phyloP scores from a whole-genome alignment of 441 rosid genomes.

The Populus hybrid region DNA sequence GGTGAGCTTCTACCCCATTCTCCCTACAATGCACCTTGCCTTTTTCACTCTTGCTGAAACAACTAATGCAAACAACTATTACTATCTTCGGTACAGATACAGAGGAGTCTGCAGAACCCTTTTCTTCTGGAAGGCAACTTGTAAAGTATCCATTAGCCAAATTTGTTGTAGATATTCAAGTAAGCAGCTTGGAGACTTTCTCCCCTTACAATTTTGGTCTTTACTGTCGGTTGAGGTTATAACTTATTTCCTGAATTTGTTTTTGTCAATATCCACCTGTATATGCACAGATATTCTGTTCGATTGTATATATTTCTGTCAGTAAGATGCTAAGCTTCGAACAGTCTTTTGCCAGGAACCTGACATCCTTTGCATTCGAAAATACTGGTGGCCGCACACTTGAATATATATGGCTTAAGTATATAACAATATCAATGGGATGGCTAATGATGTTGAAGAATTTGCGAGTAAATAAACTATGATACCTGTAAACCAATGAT shows the following conservation, averaged over 20 bases:
- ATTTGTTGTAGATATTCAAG: background rate
- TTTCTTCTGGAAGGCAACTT: conserved; percentile 6
- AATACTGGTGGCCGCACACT: background rate
- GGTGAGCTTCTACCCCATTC: conserved; percentile 10
- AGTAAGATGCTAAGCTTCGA: background rate
- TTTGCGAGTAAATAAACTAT: background rate
- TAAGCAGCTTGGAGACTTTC: conserved; percentile 2
- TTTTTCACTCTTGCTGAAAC: background rate
- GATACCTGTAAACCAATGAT: background rate
- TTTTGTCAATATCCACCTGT: background rate
- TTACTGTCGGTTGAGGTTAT: background rate
- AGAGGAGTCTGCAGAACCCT: background rate
- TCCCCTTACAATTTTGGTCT: background rate
- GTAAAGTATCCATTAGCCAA: conserved; percentile 7
- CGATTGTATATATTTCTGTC: background rate
- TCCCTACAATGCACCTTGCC: background rate
- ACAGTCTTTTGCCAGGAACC: background rate
- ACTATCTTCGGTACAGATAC: conserved; percentile 13
- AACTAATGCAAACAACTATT: background rate
- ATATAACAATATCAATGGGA: background rate
- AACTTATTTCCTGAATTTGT: background rate
- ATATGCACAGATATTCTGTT: background rate
- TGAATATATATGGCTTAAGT: too few species aligned
- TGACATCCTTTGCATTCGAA: background rate
- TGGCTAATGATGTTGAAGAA: background rate